Evolutionary conservation across 2,329 filamentous ascomycete species (phyloP).

Genomic region (Sarocladium oryzae): DNA sequence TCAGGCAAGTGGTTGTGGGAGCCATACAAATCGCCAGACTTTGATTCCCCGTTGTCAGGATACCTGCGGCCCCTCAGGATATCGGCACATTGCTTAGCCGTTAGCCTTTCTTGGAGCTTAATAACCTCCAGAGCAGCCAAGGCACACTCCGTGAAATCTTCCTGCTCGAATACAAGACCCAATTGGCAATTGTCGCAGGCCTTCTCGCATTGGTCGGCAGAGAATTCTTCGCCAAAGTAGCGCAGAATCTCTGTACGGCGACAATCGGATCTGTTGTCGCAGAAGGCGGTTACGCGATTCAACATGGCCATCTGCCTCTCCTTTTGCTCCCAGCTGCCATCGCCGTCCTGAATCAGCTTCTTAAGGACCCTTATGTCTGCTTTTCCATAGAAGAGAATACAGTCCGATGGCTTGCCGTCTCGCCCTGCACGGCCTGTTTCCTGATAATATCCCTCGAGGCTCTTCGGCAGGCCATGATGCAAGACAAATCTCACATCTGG

Average conservation of each 20-base stretch:
- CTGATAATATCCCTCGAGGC: constrained; percentile 95
- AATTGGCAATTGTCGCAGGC: constrained; percentile 88
- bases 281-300: constrained; percentile 76
- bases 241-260: constrained; percentile 78
- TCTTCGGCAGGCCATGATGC: constrained; percentile 88
- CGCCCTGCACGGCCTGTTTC: constrained; percentile 93
- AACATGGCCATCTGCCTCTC: constrained; percentile 81
- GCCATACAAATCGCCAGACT: constrained; percentile 57
- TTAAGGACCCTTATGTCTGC: constrained; percentile 67
- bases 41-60: constrained; percentile 47
- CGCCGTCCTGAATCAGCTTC: constrained; percentile 76
- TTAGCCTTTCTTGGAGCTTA: constrained; percentile 53
- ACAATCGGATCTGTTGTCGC: constrained; percentile 83
- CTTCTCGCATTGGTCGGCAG: constrained; percentile 60
- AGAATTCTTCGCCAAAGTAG: constrained; percentile 91
- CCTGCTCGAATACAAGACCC: constrained; percentile 60
- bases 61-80: constrained; percentile 67
- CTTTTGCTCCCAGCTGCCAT: constrained; percentile 72
- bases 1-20: constrained; percentile 60
- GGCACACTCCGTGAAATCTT: constrained; percentile 74
- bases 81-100: constrained; percentile 76
- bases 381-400: constrained; percentile 84
- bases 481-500: constrained; percentile 94
- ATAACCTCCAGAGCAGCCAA: constrained; percentile 65
- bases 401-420: constrained; percentile 80